Percentiles rank a stretch among this genome's conserved stretches.
phyloP scores from a whole-genome alignment of 2,329 filamentous ascomycete species.

The Graphilbum fragrans region DNA sequence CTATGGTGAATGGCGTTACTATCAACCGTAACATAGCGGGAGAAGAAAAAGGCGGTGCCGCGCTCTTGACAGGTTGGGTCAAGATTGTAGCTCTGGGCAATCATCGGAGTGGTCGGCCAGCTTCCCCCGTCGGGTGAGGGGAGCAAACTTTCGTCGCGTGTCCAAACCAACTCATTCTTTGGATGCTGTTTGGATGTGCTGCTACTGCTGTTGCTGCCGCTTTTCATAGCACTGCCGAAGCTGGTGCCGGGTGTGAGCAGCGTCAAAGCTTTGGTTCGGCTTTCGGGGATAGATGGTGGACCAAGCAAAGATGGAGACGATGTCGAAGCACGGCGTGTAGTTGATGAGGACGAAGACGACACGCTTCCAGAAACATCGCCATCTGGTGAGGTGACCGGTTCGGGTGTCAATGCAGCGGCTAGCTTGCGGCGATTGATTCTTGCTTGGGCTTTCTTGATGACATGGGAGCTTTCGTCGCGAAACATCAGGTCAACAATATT shows the following conservation, averaged over 20 bases:
- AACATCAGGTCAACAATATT: constrained; percentile 46
- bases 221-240: neutral
- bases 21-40: constrained; percentile 34
- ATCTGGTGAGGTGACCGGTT: constrained; percentile 11
- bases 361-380: constrained; percentile 4
- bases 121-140: constrained; percentile 20
- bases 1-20: constrained; percentile 33
- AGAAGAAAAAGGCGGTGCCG: constrained; percentile 37
- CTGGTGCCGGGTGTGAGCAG: constrained; percentile 1
- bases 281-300: neutral
- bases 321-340: neutral
- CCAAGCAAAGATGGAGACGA: neutral
- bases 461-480: constrained; percentile 42
- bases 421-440: constrained; percentile 17
- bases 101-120: constrained; percentile 17
- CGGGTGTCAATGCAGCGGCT: constrained; percentile 7
- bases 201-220: neutral
- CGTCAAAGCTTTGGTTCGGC: neutral
- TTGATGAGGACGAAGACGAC: constrained; percentile 4
- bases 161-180: constrained; percentile 3
- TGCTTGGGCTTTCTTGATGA: constrained; percentile 38
- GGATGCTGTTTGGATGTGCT: neutral
- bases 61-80: constrained; percentile 26
- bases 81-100: constrained; percentile 19
- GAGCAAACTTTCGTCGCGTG: constrained; percentile 16